Conservation (phyloP, 2,329 filamentous ascomycete species). For the Fusarium sp. region DNA sequence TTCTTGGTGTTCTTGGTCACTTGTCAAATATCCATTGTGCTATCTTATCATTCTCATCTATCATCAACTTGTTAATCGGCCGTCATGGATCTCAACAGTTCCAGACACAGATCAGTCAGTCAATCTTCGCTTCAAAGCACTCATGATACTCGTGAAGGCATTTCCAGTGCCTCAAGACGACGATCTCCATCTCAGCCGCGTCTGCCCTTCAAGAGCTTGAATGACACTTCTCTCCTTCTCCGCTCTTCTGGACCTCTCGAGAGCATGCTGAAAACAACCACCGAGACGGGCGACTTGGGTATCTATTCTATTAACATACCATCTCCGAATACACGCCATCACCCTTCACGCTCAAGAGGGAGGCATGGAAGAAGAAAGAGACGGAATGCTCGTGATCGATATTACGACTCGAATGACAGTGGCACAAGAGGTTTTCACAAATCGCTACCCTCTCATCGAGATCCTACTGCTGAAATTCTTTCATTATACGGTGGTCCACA, state of each 20-base stretch:
- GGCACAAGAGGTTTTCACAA: slow-evolving; percentile 56
- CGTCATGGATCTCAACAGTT: slow-evolving; percentile 48
- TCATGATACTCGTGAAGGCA: slow-evolving; percentile 47
- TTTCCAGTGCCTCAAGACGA: slow-evolving; percentile 27
- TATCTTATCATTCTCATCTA: slow-evolving; percentile 28
- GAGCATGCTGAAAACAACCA: slow-evolving; percentile 74
- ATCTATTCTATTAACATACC: slow-evolving; percentile 64
- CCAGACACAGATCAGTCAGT: slow-evolving; percentile 53
- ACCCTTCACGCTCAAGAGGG: slow-evolving; percentile 46
- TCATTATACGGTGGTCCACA: slow-evolving; percentile 67
- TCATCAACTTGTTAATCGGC: slow-evolving; percentile 18
- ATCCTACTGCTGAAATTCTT: slow-evolving; percentile 66
- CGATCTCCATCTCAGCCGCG: slow-evolving; percentile 46
- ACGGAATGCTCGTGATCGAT: slow-evolving; percentile 45
- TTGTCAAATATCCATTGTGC: slow-evolving; percentile 36
- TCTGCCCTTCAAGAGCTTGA: slow-evolving; percentile 58
- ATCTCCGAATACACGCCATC: slow-evolving; percentile 50
- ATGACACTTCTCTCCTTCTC: slow-evolving; percentile 58
- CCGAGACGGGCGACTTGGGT: slow-evolving; percentile 74
- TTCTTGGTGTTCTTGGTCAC: slow-evolving; percentile 42
- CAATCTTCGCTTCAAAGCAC: slow-evolving; percentile 55
- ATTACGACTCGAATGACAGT: slow-evolving; percentile 50
- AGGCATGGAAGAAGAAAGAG: slow-evolving; percentile 47
- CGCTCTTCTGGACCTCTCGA: slow-evolving; percentile 67
- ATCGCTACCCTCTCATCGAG: slow-evolving; percentile 62